phyloP scores from a whole-genome alignment of 2,329 filamentous ascomycete species.

The Talaromyces sp. region DNA sequence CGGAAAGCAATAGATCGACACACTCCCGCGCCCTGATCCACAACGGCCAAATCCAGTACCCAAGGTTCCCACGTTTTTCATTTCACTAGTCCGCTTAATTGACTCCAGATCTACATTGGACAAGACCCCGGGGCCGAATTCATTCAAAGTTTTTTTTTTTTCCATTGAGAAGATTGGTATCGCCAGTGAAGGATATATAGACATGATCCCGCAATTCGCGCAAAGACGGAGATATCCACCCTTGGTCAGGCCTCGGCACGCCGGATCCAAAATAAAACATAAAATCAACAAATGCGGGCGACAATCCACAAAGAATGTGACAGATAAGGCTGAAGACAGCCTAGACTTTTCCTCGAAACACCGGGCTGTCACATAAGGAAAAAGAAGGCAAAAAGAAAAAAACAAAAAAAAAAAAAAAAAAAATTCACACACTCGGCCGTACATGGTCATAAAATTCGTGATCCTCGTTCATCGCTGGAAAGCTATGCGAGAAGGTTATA shows the following conservation, averaged over 20 bases:
- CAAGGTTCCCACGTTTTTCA: neutral
- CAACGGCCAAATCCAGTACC: neutral
- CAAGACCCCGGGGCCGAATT: neutral
- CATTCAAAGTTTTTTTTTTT: conserved; percentile 1
- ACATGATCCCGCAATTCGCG: conserved; percentile 16
- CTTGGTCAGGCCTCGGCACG: conserved; percentile 17
- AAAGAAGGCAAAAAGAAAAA: conserved; percentile 10
- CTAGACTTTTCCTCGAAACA: conserved; percentile 9
- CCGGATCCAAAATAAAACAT: conserved; percentile 15
- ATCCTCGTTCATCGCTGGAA: conserved; percentile 44
- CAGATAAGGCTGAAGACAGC: conserved; percentile 8
- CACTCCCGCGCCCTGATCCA: neutral
- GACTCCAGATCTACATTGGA: neutral
- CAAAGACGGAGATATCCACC: conserved; percentile 12
- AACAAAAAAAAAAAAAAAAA: conserved; percentile 21
- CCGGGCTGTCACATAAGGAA: conserved; percentile 1
- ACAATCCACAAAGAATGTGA: conserved; percentile 16
- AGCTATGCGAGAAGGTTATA: conserved; percentile 42
- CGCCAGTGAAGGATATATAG: conserved; percentile 21
- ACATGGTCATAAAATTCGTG: conserved; percentile 46
- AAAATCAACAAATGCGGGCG: conserved; percentile 2
- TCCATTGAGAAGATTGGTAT: neutral
- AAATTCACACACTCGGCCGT: conserved; percentile 32
- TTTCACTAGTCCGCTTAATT: neutral
- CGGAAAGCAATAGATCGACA: neutral